phyloP scores from a whole-genome alignment of 1,139 yeast genomes.

The Candida glucosophila region DNA sequence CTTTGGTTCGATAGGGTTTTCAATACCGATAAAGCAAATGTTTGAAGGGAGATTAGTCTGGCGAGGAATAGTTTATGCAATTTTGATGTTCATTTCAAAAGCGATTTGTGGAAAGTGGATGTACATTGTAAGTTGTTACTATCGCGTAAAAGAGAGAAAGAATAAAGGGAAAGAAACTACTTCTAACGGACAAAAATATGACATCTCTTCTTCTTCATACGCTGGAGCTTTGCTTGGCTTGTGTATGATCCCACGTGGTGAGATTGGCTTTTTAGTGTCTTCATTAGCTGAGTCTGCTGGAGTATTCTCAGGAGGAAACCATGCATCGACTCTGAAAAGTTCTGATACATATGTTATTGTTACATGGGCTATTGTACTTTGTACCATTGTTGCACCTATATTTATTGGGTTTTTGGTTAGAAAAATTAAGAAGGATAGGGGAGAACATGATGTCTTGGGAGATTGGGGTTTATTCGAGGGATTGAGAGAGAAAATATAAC shows the following conservation, averaged over 20 bases:
- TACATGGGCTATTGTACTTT: constrained; percentile 4
- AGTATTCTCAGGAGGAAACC: constrained; percentile 2
- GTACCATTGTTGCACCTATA: constrained; percentile 4
- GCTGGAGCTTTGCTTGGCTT: constrained; percentile 4
- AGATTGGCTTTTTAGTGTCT: constrained; percentile 4
- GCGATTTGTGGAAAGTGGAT: constrained; percentile 3
- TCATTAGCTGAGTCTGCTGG: constrained; percentile 4
- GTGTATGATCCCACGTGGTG: constrained; percentile 4
- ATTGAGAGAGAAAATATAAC: no score
- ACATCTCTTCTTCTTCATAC: no score
- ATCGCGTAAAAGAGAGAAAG: no score
- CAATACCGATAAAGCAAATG: constrained; percentile 5
- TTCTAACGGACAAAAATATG: background rate
- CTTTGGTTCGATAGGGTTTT: constrained; percentile 5
- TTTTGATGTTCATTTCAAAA: constrained; percentile 4
- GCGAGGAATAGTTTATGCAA: constrained; percentile 4
- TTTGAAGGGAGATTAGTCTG: constrained; percentile 3
- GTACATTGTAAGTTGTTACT: constrained; percentile 1
- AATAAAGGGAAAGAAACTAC: background rate
- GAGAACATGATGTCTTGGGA: constrained; percentile 1
- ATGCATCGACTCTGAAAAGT: background rate
- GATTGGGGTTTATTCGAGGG: constrained; percentile 1
- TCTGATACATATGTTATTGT: constrained; percentile 4
- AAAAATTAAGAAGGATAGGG: constrained; percentile 1
- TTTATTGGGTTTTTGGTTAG: constrained; percentile 3